Percentiles rank a stretch among this genome's conserved stretches.
phyloP scores from a whole-genome alignment of 192 early-diverging fungal species.

The Geosiphon pyriformis region DNA sequence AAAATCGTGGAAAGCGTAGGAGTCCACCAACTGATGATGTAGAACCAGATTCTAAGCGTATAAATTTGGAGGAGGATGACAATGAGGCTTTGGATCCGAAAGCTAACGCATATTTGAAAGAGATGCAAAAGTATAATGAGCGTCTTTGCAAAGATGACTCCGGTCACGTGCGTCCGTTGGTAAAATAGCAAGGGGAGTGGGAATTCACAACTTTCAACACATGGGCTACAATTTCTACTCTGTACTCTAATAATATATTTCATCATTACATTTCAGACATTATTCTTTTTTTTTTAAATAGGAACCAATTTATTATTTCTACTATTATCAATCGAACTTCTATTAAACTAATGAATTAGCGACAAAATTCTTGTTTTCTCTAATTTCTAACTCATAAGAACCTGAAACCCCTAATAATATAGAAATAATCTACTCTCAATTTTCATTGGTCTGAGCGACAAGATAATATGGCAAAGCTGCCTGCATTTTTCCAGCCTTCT shows the following conservation, averaged over 20 bases:
- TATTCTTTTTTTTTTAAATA: too few species aligned
- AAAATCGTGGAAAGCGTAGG: constrained; percentile 24
- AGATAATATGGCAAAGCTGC: constrained; percentile 55
- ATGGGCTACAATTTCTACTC: too few species aligned
- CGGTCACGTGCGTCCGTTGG: constrained; percentile 25
- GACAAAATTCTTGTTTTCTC: neutral
- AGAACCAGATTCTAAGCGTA: constrained; percentile 15
- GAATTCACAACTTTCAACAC: too few species aligned
- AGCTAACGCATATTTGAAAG: constrained; percentile 28
- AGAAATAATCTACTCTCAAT: neutral
- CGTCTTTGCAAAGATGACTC: constrained; percentile 23
- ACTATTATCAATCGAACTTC: too few species aligned
- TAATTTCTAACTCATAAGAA: neutral
- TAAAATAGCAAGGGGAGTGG: too few species aligned
- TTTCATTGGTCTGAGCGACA: too few species aligned
- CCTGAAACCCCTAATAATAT: neutral
- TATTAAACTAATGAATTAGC: too few species aligned
- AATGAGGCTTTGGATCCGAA: constrained; percentile 25
- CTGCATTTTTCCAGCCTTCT: constrained; percentile 86
- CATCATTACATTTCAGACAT: too few species aligned
- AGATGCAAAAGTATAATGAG: constrained; percentile 30
- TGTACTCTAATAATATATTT: too few species aligned
- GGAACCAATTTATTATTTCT: too few species aligned
- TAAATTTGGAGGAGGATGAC: constrained; percentile 4
- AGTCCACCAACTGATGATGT: constrained; percentile 19